phyloP scores from a whole-genome alignment of 1,284 basidiomycete genomes.

The Hemileia vastatrix region DNA sequence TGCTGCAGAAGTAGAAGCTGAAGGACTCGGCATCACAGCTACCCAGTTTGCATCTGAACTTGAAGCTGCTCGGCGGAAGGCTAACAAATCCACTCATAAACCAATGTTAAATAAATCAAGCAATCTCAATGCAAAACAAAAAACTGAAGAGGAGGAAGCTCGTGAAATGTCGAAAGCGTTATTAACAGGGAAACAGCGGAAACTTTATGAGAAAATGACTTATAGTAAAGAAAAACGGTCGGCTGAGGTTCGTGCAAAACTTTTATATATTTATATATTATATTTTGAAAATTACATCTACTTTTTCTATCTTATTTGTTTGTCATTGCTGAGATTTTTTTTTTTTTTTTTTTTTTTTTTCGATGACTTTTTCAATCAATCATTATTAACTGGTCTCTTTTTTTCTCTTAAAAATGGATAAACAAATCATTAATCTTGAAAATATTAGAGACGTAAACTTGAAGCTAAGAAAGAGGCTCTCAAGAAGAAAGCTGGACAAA shows the following conservation, averaged over 20 bases:
- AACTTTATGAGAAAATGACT: conserved; percentile 20
- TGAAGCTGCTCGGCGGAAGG: conserved; percentile 49
- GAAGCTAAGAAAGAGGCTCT: conserved; percentile 15
- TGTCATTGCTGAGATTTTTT: not conserved
- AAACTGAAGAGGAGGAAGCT: conserved; percentile 26
- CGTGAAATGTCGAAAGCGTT: conserved; percentile 13
- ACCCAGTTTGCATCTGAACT: conserved; percentile 72
- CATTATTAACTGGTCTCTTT: not conserved
- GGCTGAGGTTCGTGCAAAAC: conserved; percentile 17
- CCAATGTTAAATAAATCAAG: conserved; percentile 27
- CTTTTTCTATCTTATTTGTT: not conserved
- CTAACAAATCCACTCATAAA: conserved; percentile 50
- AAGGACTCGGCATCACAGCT: conserved; percentile 75
- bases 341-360: not conserved
- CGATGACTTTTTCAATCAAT: not conserved
- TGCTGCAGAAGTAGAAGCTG: conserved; percentile 85
- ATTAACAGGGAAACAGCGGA: conserved; percentile 12
- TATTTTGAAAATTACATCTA: too few relatives aligned
- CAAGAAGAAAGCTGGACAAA: not conserved
- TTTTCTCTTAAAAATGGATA: not conserved
- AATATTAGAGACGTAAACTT: conserved; percentile 8
- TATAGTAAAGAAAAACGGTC: conserved; percentile 19
- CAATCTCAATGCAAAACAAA: not conserved
- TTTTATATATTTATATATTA: too few relatives aligned
- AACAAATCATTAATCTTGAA: too few relatives aligned